Percentiles rank a stretch among this genome's conserved stretches.
phyloP scores from a whole-genome alignment of 2,329 filamentous ascomycete species.

The Ophiocordyceps camponoti-saundersi region DNA sequence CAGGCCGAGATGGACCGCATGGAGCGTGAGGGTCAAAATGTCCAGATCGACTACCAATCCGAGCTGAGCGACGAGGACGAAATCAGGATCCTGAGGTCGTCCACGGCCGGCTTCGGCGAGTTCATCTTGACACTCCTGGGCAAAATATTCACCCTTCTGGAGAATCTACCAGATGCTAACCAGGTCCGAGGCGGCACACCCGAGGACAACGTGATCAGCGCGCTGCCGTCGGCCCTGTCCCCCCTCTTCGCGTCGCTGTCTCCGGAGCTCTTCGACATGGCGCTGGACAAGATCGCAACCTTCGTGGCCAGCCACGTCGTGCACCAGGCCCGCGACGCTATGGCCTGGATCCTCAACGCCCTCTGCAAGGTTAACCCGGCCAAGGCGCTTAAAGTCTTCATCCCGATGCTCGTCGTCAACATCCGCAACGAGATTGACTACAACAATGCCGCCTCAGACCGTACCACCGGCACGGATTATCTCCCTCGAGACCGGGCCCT shows the following conservation, averaged over 20 bases:
- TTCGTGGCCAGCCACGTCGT: constrained; percentile 93
- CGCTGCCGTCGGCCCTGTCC: constrained; percentile 76
- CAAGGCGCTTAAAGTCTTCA: constrained; percentile 77
- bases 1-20: constrained; percentile 87
- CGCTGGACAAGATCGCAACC: constrained; percentile 76
- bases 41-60: constrained; percentile 69
- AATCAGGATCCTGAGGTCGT: constrained; percentile 75
- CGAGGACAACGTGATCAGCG: constrained; percentile 94
- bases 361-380: constrained; percentile 91
- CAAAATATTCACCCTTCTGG: constrained; percentile 85
- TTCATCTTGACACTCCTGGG: constrained; percentile 83
- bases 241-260: constrained; percentile 83
- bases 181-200: constrained; percentile 79
- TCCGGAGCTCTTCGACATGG: constrained; percentile 82
- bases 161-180: constrained; percentile 85
- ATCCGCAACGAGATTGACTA: constrained; percentile 95
- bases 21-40: constrained; percentile 70
- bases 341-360: constrained; percentile 96
- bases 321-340: constrained; percentile 89
- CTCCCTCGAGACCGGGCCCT: constrained; percentile 80
- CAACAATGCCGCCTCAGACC: constrained; percentile 86
- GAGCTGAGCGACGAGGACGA: constrained; percentile 78
- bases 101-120: constrained; percentile 83
- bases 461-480: constrained; percentile 85
- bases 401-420: constrained; percentile 77